Evolutionary conservation across 257 asterid genomes (phyloP), one percentile per base, ranked within the genome.

Genomic region (Nicotiana undulata): DNA sequence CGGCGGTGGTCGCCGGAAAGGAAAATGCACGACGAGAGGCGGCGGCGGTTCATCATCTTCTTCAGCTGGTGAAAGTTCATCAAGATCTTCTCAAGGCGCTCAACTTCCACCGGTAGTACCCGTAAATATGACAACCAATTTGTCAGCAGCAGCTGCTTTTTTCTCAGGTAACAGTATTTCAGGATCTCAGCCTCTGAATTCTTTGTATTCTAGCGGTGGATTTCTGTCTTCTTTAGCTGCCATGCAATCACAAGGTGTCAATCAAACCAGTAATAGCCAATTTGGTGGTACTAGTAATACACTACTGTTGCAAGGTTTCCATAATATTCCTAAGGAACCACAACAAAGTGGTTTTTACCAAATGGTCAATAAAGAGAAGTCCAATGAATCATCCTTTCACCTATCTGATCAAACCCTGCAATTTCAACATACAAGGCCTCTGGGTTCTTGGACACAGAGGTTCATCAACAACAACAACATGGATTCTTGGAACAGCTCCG

Each of bases 391-490:
- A 46, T 24, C 78, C 6, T 18, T 84, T 49, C 67, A 58, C 75
- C 79, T 81, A 52, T 72, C 86, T 44, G 84, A 83, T 18, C 85
- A 63, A 68, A 82, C 46, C 59, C 20, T 82, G 81, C 76, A 68
- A 28, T 77, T 46, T 58, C 81, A 75, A 26, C 74, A 81, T 20
- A 53, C 80, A 24, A 83, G 87, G 85, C 87, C 86, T 22, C 31
- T 82, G 82, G 44, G 68, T 80, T 80, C 91, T n/a, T 89, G 95
- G 95, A 84, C 87, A 9, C 87, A 85, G 17, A 81, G 70, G 68
- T 86, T 82, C 34, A 83, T 83, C 77, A 76, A 72, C 80, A 77
- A 80, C 64, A 72, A 77, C 29, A 83, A 15, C 26, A 65, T 51
- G 32, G 56, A 29, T 51, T 46, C 79, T 72, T 86, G 89, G 86